Evolutionary conservation across 192 early-diverging fungal genomes (phyloP), one percentile per base, ranked within the genome.

Genomic region (Mortierella claussenii): DNA sequence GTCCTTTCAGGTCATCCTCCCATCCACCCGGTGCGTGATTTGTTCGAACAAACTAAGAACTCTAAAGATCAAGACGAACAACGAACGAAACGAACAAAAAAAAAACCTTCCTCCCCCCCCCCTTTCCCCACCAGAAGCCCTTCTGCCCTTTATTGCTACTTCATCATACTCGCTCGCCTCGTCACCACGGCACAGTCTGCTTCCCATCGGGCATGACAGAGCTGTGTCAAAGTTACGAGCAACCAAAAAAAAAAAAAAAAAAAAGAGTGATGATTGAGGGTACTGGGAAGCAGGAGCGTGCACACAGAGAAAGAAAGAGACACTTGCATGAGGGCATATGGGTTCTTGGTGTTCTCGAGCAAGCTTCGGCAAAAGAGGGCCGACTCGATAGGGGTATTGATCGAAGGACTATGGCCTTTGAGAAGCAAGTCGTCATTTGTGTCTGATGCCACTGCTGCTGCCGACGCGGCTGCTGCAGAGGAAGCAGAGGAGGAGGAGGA

Each of bases 291-390:
- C n/a, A n/a, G n/a, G n/a, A n/a, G n/a, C n/a, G n/a, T n/a, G n/a
- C n/a, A n/a, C n/a, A n/a, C n/a, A n/a, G 20, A 32, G 13, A 50
- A 55, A 46, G 10, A 42, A 18, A 43, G 24, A 37, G 37, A 24
- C 53, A 76, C 73, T 76, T 76, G 73, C 73, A 90, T 86, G 70
- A 89, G 85, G 12, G 89, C 87, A 78, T 89, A 92, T n/a, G 89
- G 89, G 28, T 80, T 84, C 34, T 82, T 69, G 50, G 88, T 89
- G 46, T 68, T 82, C 49, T 89, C 86, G 42, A 92, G 79, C 13
- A 92, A 59, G 28, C 80, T 67, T 49, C 84, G 83, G 54, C 85
- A 84, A 59, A 85, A 85, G 23, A 79, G 70, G 12, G 88, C 82
- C 6, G 88, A 86, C 28, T 91, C 88, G 30, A 79, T 62, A 23